Evolutionary conservation across 2,329 filamentous ascomycete species (phyloP).

Genomic region (Fusarium aywerte): DNA sequence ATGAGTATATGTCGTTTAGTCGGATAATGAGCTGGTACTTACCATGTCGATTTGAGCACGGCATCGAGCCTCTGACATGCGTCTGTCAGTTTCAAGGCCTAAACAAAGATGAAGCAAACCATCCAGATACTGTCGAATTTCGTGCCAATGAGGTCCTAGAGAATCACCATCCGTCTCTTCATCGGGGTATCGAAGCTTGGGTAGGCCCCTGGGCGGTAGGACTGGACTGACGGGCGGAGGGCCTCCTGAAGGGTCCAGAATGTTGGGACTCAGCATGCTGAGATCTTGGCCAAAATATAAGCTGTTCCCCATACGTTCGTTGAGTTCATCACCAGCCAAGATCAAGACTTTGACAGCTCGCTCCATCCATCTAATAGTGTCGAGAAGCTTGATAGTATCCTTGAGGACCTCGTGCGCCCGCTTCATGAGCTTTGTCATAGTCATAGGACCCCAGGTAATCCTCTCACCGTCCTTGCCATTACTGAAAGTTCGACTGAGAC

Average conservation of each 20-base stretch:
- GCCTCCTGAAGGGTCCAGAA: conserved; percentile 37
- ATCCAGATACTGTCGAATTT: conserved; percentile 60
- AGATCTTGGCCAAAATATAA: conserved; percentile 39
- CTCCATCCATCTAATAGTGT: conserved; percentile 61
- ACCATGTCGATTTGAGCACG: conserved; percentile 60
- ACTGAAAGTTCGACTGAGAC: conserved; percentile 39
- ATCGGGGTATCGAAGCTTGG: conserved; percentile 28
- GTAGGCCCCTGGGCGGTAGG: conserved; percentile 35
- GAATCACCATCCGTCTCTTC: conserved; percentile 42
- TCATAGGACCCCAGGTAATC: conserved; percentile 53
- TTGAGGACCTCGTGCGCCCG: conserved; percentile 59
- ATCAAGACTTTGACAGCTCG: conserved; percentile 57
- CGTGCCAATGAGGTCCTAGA: conserved; percentile 57
- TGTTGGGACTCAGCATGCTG: conserved; percentile 43
- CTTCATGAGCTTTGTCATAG: conserved; percentile 61
- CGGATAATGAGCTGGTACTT: conserved; percentile 26
- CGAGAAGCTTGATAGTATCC: conserved; percentile 57
- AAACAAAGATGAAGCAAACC: conserved; percentile 57
- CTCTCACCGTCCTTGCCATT: conserved; percentile 40
- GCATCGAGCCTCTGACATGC: conserved; percentile 59
- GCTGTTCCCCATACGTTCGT: conserved; percentile 46
- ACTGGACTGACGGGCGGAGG: conserved; percentile 45
- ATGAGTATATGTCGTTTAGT: neutral
- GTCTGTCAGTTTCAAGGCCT: conserved; percentile 58
- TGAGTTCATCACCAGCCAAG: conserved; percentile 57